Conservation (phyloP, 1,284 basidiomycete species). For the Malassezia pachydermatis region DNA sequence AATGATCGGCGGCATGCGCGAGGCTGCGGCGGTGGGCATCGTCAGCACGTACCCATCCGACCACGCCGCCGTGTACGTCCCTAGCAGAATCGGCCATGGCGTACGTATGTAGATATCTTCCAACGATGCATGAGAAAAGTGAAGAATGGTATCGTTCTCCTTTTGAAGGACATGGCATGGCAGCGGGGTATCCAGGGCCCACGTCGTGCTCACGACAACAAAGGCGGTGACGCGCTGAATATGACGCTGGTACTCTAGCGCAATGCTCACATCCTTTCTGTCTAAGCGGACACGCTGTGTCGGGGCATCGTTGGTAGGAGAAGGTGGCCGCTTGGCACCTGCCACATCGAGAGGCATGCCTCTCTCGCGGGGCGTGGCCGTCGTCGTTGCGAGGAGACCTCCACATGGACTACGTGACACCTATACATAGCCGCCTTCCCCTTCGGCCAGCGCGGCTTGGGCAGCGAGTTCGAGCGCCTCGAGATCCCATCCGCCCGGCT, state of each 20-base stretch:
- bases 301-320: background rate
- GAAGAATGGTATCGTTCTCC: background rate
- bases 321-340: background rate
- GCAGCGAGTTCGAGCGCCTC: conserved; percentile 15
- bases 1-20: background rate
- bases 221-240: conserved; percentile 5
- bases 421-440: conserved; percentile 15
- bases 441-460: conserved; percentile 5
- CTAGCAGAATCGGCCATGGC: background rate
- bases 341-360: background rate
- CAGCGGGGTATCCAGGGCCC: background rate
- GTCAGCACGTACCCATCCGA: background rate
- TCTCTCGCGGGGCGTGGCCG: background rate
- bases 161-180: background rate
- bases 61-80: background rate
- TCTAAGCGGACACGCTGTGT: background rate
- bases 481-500: conserved; percentile 18
- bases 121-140: background rate
- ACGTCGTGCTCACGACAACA: background rate
- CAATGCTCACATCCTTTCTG: background rate
- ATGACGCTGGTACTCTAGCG: conserved; percentile 8
- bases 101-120: background rate
- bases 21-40: background rate
- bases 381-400: background rate
- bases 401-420: background rate